Percentiles rank a stretch among this genome's conserved stretches.
These are phyloP conservation scores for Paradendryphiella salina DNA, from an alignment of 2,329 filamentous ascomycete species.

Conservation along the genomic window DNA sequence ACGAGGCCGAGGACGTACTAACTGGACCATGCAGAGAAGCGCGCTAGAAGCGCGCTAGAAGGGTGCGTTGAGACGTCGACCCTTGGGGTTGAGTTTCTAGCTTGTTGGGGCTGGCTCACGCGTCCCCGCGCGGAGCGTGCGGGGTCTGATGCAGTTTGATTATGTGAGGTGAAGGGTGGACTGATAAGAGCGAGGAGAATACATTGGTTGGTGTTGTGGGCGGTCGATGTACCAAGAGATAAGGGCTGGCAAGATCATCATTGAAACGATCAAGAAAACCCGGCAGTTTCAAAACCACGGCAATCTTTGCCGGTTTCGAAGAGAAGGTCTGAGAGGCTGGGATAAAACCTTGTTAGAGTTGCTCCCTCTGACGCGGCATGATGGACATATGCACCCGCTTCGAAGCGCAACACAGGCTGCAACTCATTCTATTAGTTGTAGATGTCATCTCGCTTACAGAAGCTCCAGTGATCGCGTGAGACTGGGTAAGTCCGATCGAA, in stretches of 20 bases:
- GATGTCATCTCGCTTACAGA: neutral
- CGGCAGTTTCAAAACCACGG: neutral
- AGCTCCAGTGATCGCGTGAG: neutral
- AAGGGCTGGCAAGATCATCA: neutral
- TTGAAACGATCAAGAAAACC: neutral
- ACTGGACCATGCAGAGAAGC: slow-evolving; percentile 23
- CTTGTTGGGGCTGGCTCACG: no score
- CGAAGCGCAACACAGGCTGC: neutral
- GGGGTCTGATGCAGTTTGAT: neutral
- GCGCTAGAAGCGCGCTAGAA: slow-evolving; percentile 32
- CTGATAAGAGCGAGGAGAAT: no score
- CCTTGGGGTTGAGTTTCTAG: neutral
- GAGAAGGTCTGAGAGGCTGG: neutral
- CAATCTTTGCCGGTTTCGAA: neutral
- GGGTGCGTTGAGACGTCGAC: slow-evolving; percentile 15
- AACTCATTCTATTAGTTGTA: neutral
- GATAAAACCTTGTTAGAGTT: neutral
- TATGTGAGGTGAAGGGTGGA: neutral
- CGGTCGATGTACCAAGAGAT: no score
- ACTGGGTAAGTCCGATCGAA: neutral
- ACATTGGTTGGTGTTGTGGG: no score
- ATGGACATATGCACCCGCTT: neutral
- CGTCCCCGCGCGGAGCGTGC: no score
- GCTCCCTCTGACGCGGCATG: neutral
- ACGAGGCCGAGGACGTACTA: neutral